These are phyloP conservation scores for Epichloe gansuensis DNA, from an alignment of 2,329 filamentous ascomycete species.

Conservation along the genomic window DNA sequence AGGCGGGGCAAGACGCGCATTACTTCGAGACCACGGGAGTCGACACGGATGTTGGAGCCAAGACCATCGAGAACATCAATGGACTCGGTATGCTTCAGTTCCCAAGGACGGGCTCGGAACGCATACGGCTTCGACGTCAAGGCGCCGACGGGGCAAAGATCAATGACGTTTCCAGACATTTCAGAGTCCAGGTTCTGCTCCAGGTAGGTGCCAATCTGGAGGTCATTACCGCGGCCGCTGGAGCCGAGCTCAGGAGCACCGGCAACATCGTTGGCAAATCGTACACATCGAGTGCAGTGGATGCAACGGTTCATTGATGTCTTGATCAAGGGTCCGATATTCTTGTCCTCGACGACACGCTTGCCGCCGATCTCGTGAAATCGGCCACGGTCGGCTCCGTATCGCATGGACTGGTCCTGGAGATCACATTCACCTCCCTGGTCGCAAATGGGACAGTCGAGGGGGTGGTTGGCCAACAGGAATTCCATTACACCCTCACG, in stretches of 20 bases:
- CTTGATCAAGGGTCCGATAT: slow-evolving; percentile 95
- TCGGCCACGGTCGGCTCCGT: slow-evolving; percentile 86
- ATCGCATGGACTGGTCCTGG: slow-evolving; percentile 98
- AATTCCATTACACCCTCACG: slow-evolving; percentile 99
- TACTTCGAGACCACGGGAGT: slow-evolving; percentile 86
- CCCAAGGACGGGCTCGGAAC: slow-evolving; percentile 93
- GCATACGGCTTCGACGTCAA: slow-evolving; percentile 96
- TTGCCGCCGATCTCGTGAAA: slow-evolving; percentile 96
- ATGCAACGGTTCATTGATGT: slow-evolving; percentile 99
- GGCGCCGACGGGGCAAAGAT: slow-evolving; percentile 93
- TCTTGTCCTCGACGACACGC: slow-evolving; percentile 97
- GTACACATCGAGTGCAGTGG: slow-evolving; percentile 94
- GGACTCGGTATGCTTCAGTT: slow-evolving; percentile 89
- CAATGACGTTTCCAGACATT: slow-evolving; percentile 93
- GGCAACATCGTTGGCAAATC: slow-evolving; percentile 94
- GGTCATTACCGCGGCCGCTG: slow-evolving; percentile 86
- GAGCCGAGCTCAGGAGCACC: slow-evolving; percentile 93
- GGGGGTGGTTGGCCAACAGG: slow-evolving; percentile 84
- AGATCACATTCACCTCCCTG: slow-evolving; percentile 98
- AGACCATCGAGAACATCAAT: slow-evolving; percentile 88
- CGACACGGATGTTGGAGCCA: slow-evolving; percentile 88
- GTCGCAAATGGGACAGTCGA: slow-evolving; percentile 96
- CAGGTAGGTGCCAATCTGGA: slow-evolving; percentile 96
- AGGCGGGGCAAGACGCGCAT: slow-evolving; percentile 88
- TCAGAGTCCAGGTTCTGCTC: slow-evolving; percentile 90